Evolutionary conservation across 176 grass and related monocot species (phyloP).

Genomic region (Saccharum officinarum): DNA sequence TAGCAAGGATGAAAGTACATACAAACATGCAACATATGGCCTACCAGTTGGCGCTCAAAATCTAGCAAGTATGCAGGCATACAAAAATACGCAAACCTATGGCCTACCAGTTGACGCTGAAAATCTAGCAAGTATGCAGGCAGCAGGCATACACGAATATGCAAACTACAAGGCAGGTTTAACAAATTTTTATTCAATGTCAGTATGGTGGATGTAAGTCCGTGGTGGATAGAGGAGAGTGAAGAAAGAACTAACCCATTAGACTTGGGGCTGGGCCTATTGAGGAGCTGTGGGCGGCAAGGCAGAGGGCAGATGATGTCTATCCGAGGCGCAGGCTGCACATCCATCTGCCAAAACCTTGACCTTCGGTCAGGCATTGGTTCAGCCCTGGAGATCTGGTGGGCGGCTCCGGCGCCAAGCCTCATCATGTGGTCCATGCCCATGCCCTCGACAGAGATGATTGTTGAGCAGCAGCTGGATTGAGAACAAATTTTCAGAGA

Average conservation of each 20-base stretch:
- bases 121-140: neutral
- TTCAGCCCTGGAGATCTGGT: constrained; percentile 49
- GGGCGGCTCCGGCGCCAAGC: constrained; percentile 30
- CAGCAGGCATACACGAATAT: neutral
- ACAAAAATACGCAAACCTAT: too few relatives aligned
- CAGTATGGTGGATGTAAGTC: neutral
- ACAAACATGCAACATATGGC: neutral
- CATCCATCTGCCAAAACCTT: constrained; percentile 76
- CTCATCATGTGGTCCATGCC: constrained; percentile 40
- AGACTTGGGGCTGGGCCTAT: constrained; percentile 42
- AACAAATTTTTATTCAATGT: neutral
- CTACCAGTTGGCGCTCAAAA: neutral
- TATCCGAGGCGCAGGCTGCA: constrained; percentile 35
- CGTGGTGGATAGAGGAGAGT: neutral
- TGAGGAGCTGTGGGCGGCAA: constrained; percentile 41
- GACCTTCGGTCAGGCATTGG: constrained; percentile 63
- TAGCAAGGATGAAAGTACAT: neutral
- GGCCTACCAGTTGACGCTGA: too few relatives aligned
- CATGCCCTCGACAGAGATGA: neutral
- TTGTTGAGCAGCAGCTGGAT: neutral
- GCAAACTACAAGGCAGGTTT: neutral
- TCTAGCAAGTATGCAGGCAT: neutral
- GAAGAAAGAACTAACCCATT: constrained; percentile 34
- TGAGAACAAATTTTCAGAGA: neutral
- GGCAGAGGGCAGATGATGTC: constrained; percentile 82